Evolutionary conservation across 352 stramenopile species (phyloP).

Genomic region (Phytophthora citrophthora): DNA sequence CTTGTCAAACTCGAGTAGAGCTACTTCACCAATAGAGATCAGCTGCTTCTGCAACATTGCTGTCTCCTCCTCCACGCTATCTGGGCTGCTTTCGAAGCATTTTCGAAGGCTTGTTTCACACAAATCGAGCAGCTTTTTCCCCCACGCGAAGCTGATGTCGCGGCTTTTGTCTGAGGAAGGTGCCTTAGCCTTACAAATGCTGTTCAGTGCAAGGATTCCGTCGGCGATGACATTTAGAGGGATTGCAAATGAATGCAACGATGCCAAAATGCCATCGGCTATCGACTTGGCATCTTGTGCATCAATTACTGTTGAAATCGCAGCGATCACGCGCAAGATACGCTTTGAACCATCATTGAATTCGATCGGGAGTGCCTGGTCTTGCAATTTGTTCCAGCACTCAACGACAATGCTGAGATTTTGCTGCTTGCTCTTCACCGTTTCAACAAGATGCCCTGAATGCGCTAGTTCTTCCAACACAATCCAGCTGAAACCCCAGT

Average conservation of each 20-base stretch:
- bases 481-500: constrained; percentile 88
- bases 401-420: constrained; percentile 77
- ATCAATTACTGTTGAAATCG: constrained; percentile 75
- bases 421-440: constrained; percentile 56
- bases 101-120: constrained; percentile 69
- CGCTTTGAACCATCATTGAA: constrained; percentile 84
- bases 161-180: constrained; percentile 54
- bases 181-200: constrained; percentile 81
- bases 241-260: constrained; percentile 78
- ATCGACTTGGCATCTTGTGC: constrained; percentile 78
- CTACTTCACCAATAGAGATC: constrained; percentile 81
- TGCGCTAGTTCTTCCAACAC: constrained; percentile 80
- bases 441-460: constrained; percentile 62
- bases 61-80: constrained; percentile 60
- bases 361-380: constrained; percentile 60
- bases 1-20: constrained; percentile 82
- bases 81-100: constrained; percentile 65
- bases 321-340: constrained; percentile 83
- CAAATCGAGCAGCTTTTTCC: constrained; percentile 61
- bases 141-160: constrained; percentile 74
- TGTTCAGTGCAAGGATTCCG: constrained; percentile 72
- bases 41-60: constrained; percentile 78
- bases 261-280: constrained; percentile 73
- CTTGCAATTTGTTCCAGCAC: constrained; percentile 83
- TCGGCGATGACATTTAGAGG: constrained; percentile 82